These are phyloP conservation scores for Hypomontagnella monticulosa DNA, from an alignment of 495 filamentous ascomycete species.

Conservation along the genomic window DNA sequence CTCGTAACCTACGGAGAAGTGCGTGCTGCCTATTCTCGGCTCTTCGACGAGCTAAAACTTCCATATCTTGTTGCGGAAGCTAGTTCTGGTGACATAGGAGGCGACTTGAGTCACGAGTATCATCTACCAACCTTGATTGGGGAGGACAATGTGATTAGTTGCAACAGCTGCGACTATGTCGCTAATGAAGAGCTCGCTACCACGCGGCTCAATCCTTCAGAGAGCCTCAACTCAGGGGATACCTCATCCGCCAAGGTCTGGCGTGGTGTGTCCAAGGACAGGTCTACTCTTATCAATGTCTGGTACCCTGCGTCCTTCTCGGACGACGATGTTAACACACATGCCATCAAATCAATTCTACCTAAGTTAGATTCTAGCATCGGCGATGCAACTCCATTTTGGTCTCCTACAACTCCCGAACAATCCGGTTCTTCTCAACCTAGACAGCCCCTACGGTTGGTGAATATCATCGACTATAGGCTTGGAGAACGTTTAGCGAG, in stretches of 20 bases:
- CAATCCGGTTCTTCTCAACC: constrained; percentile 3
- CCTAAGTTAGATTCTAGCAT: constrained; percentile 77
- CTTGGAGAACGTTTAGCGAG: constrained; percentile 46
- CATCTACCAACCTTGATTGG: constrained; percentile 83
- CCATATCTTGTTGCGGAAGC: constrained; percentile 87
- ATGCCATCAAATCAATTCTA: constrained; percentile 75
- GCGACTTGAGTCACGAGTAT: constrained; percentile 92
- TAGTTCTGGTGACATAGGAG: constrained; percentile 95
- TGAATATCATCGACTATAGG: constrained; percentile 65
- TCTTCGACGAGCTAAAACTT: constrained; percentile 86
- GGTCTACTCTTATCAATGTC: constrained; percentile 69
- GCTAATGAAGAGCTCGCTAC: constrained; percentile 86
- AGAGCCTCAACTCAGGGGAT: neutral
- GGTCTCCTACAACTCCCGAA: constrained; percentile 49
- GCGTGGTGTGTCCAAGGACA: constrained; percentile 76
- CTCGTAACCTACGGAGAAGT: constrained; percentile 80
- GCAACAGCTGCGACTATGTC: constrained; percentile 75
- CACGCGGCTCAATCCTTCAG: constrained; percentile 20
- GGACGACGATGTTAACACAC: constrained; percentile 69
- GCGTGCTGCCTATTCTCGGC: constrained; percentile 69
- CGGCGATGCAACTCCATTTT: constrained; percentile 67
- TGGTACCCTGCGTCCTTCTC: constrained; percentile 64
- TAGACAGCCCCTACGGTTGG: constrained; percentile 40
- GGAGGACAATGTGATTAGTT: constrained; percentile 85
- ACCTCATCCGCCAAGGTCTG: constrained; percentile 58